These are phyloP conservation scores for Cymbidium sinense DNA, from an alignment of 106 monocot genomes.

Conservation along the genomic window DNA sequence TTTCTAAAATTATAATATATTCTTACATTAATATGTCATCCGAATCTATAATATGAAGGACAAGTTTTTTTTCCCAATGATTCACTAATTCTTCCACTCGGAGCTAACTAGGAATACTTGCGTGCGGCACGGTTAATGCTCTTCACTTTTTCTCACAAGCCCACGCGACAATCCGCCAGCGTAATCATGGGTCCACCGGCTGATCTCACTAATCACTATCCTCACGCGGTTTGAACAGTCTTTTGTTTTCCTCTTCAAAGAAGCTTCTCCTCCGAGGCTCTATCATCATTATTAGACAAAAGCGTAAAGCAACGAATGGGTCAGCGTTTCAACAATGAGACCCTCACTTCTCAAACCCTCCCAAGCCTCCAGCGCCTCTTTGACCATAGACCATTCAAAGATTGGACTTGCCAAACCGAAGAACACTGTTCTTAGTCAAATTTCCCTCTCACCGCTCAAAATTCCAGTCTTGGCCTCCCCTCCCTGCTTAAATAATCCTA, in stretches of 20 bases:
- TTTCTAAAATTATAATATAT: too few species aligned
- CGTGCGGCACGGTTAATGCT: too few species aligned
- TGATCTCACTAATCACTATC: neutral
- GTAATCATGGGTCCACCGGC: neutral
- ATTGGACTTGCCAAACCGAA: neutral
- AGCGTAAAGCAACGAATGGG: neutral
- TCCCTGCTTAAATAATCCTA: neutral
- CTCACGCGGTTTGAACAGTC: conserved; percentile 2
- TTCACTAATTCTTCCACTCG: too few species aligned
- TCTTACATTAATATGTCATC: too few species aligned
- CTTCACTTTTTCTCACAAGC: neutral
- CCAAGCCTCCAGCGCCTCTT: neutral
- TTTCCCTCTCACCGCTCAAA: neutral
- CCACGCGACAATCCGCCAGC: neutral
- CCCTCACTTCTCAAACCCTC: neutral
- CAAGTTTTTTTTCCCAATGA: too few species aligned
- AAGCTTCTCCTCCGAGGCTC: neutral
- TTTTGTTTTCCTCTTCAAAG: neutral
- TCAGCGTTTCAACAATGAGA: neutral
- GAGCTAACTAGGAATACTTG: too few species aligned
- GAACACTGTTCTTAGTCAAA: conserved; percentile 1
- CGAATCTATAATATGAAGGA: too few species aligned
- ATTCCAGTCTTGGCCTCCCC: neutral
- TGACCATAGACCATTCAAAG: neutral
- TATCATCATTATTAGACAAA: neutral